A percentile compares a stretch with the other conserved stretches of the same genome.
These are phyloP conservation scores for Lasiosphaeriaceae sp. DNA, from an alignment of 495 filamentous ascomycete species.

Conservation along the genomic window DNA sequence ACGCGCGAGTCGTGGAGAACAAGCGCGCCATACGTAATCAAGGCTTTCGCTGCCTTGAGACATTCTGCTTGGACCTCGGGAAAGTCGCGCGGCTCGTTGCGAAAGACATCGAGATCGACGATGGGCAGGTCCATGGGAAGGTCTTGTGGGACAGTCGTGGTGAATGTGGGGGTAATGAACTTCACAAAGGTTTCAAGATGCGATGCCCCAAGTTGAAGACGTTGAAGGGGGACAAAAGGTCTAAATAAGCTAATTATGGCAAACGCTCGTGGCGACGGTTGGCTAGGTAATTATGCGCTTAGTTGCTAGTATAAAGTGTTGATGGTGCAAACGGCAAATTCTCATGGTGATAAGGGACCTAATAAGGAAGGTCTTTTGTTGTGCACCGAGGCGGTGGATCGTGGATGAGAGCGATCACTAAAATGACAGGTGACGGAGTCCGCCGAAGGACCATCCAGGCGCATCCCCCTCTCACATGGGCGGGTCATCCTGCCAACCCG, in stretches of 20 bases:
- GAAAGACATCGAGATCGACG: conserved; percentile 49
- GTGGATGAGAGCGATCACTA: neutral
- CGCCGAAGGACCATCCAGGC: neutral
- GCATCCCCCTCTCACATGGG: neutral
- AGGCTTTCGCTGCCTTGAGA: conserved; percentile 38
- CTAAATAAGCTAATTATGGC: too few relatives aligned
- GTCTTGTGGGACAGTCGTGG: conserved; percentile 5
- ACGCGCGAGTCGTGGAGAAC: conserved; percentile 51
- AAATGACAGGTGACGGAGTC: neutral
- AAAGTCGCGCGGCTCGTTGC: conserved; percentile 28
- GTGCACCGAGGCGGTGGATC: neutral
- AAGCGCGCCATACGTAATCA: conserved; percentile 47
- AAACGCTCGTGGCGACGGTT: neutral
- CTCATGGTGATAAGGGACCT: conserved; percentile 2
- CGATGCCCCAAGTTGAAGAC: too few relatives aligned
- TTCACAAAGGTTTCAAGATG: too few relatives aligned
- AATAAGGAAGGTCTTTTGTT: conserved; percentile 8
- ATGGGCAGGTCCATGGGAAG: conserved; percentile 49
- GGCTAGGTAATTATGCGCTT: neutral
- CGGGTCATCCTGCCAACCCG: neutral
- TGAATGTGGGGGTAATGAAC: too few relatives aligned
- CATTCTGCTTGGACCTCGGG: conserved; percentile 41
- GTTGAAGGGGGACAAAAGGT: too few relatives aligned
- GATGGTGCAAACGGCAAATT: neutral
- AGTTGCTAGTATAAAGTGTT: neutral